Percentiles rank a stretch among this genome's conserved stretches.
Conservation (phyloP, 2,329 filamentous ascomycete species). For the Fonsecaea pedrosoi region DNA sequence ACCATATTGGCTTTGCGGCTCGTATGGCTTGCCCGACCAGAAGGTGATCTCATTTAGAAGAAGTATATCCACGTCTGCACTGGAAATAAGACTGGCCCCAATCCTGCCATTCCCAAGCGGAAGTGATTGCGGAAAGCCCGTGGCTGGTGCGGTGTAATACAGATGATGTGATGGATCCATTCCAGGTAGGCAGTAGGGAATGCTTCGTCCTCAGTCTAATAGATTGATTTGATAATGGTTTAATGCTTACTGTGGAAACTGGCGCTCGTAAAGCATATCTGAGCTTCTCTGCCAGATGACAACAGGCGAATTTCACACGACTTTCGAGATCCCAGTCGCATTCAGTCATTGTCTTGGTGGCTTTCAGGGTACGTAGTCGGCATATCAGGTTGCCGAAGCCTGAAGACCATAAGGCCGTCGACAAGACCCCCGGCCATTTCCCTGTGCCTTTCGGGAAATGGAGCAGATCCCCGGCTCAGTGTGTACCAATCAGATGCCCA, state of each 20-base stretch:
- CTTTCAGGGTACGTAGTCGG: background rate
- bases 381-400: background rate
- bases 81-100: background rate
- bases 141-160: background rate
- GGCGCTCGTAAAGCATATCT: background rate
- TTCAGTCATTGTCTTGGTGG: background rate
- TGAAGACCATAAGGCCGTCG: background rate
- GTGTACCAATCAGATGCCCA: background rate
- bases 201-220: background rate
- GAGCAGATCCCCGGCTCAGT: background rate
- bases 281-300: background rate
- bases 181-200: background rate
- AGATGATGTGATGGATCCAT: conserved; percentile 3
- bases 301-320: background rate
- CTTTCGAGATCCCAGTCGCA: background rate
- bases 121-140: background rate
- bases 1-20: conserved; percentile 2
- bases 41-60: background rate
- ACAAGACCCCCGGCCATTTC: background rate
- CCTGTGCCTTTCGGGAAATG: background rate
- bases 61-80: background rate
- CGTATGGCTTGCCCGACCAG: background rate
- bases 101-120: conserved; percentile 1
- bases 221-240: background rate
- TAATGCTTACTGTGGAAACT: background rate